phyloP scores from a whole-genome alignment of 768 basidiomycete species.

The Tulasnella sp. region DNA sequence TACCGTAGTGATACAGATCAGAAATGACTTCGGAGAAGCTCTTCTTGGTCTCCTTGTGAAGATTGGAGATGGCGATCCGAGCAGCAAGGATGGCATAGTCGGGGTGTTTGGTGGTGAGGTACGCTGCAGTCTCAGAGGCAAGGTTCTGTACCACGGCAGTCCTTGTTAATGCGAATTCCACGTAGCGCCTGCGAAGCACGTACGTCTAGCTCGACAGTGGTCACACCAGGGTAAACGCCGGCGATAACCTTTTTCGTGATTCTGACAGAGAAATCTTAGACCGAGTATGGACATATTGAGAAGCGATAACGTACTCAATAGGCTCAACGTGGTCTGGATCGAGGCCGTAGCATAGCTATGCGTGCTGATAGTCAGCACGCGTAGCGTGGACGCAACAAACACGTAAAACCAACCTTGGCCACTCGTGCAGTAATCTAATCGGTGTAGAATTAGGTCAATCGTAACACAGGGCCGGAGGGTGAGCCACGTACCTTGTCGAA shows the following conservation, averaged over 20 bases:
- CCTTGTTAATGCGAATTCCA: neutral
- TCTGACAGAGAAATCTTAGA: constrained; percentile 31
- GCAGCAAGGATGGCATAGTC: constrained; percentile 98
- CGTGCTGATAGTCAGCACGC: neutral
- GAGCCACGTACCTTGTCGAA: constrained; percentile 69
- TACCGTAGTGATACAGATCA: constrained; percentile 83
- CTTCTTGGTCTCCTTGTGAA: constrained; percentile 99
- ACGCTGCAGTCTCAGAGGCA: constrained; percentile 94
- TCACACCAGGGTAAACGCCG: constrained; percentile 91
- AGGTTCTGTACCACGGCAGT: constrained; percentile 53
- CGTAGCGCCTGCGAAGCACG: constrained; percentile 25
- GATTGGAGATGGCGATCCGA: constrained; percentile 94
- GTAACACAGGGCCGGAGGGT: neutral
- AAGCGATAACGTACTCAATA: constrained; percentile 57
- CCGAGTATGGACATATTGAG: neutral
- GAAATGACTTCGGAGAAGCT: constrained; percentile 85
- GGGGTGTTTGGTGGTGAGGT: constrained; percentile 91
- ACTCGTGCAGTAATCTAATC: constrained; percentile 74
- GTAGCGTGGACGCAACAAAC: neutral
- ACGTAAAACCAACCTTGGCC: constrained; percentile 37
- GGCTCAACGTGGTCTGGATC: constrained; percentile 88
- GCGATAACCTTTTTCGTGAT: constrained; percentile 86
- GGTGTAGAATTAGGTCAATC: neutral
- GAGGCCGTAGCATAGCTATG: constrained; percentile 82
- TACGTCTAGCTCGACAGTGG: constrained; percentile 94